Conservation (phyloP, 2,329 filamentous ascomycete genomes). For the Remersonia thermophila region DNA sequence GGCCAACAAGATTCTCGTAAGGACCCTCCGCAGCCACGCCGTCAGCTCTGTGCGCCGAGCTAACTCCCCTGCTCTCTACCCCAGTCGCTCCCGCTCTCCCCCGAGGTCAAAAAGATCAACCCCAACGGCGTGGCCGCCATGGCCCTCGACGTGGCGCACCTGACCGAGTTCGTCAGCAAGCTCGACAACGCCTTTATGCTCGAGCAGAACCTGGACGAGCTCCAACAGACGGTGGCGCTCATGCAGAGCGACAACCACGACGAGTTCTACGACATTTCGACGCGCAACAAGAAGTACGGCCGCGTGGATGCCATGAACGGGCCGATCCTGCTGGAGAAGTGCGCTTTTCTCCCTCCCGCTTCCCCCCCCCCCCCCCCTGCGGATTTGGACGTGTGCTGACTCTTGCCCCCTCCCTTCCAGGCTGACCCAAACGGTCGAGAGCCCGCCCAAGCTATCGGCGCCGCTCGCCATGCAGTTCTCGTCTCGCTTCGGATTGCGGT, state of each 20-base stretch:
- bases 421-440: conserved; percentile 51
- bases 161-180: conserved; percentile 74
- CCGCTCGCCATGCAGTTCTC: conserved; percentile 59
- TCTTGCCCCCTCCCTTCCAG: conserved; percentile 6
- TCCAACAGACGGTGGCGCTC: conserved; percentile 82
- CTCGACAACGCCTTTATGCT: conserved; percentile 79
- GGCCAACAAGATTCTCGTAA: conserved; percentile 67
- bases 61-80: too few relatives aligned
- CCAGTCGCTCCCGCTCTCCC: conserved; percentile 62
- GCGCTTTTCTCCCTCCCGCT: too few relatives aligned
- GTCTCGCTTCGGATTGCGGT: conserved; percentile 59
- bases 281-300: conserved; percentile 84
- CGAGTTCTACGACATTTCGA: conserved; percentile 88
- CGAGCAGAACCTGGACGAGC: conserved; percentile 77
- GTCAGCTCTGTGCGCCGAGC: too few relatives aligned
- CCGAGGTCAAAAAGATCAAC: conserved; percentile 75
- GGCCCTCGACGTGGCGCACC: conserved; percentile 69
- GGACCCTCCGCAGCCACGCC: conserved; percentile 13
- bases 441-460: conserved; percentile 48
- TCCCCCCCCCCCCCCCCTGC: too few relatives aligned
- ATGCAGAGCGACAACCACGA: conserved; percentile 86
- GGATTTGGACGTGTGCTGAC: too few relatives aligned
- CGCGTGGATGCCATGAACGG: conserved; percentile 87
- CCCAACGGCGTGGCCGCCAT: conserved; percentile 72
- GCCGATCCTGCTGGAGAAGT: conserved; percentile 85